Conservation (phyloP, 2,329 filamentous ascomycete genomes). For the Didymella sp. region DNA sequence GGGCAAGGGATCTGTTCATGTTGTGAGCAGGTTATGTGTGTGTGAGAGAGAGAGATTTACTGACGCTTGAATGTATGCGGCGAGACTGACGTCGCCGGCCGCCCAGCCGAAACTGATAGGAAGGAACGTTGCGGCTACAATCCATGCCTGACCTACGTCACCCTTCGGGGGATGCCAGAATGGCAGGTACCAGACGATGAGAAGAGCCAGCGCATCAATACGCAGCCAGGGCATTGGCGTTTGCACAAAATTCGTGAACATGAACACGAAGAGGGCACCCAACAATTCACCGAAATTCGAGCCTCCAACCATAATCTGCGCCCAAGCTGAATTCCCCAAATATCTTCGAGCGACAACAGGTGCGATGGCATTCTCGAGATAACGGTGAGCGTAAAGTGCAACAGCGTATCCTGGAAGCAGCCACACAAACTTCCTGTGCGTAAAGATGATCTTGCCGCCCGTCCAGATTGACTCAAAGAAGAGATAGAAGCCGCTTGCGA, state of each 20-base stretch:
- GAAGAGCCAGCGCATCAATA: conserved; percentile 55
- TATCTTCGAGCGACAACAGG: conserved; percentile 57
- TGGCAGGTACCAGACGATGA: conserved; percentile 59
- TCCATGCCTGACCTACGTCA: conserved; percentile 56
- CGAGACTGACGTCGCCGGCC: conserved; percentile 59
- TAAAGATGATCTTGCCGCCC: conserved; percentile 57
- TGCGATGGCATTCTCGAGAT: conserved; percentile 59
- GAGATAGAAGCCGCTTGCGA: conserved; percentile 52
- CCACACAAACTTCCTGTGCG: conserved; percentile 58
- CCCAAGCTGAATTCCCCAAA: conserved; percentile 58
- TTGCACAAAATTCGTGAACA: conserved; percentile 57
- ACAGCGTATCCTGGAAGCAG: conserved; percentile 59
- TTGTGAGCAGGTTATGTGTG: background rate
- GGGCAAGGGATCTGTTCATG: conserved; percentile 47
- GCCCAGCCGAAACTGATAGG: conserved; percentile 59
- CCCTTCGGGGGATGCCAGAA: conserved; percentile 54
- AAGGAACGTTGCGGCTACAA: conserved; percentile 55
- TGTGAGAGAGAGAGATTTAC: background rate
- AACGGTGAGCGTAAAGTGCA: conserved; percentile 59
- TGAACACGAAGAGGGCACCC: conserved; percentile 58
- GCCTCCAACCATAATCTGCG: conserved; percentile 60
- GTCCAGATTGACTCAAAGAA: conserved; percentile 58
- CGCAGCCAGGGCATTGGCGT: conserved; percentile 62
- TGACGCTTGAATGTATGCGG: conserved; percentile 59
- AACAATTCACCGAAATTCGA: conserved; percentile 60